Evolutionary conservation across 2,329 filamentous ascomycete species (phyloP).

Genomic region (Penicillium sp.): DNA sequence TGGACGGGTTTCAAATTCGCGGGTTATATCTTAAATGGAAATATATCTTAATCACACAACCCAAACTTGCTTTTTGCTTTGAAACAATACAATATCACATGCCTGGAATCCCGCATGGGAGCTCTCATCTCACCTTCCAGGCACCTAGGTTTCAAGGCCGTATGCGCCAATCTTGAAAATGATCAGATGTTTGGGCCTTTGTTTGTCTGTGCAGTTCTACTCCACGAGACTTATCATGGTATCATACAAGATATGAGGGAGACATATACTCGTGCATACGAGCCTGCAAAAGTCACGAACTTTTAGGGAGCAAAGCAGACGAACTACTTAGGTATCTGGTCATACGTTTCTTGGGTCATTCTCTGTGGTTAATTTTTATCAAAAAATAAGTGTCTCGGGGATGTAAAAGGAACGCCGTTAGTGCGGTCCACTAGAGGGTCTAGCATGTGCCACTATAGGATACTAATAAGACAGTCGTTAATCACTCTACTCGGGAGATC

Average conservation of each 20-base stretch:
- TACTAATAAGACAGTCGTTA: neutral
- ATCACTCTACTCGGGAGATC: neutral
- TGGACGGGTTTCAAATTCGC: neutral
- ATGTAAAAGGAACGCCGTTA: neutral
- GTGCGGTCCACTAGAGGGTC: neutral
- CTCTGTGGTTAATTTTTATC: neutral
- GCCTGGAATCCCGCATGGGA: neutral
- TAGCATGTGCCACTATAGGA: neutral
- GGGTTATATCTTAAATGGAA: neutral
- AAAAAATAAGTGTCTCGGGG: neutral
- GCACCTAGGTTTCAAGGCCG: neutral
- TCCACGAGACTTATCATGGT: neutral
- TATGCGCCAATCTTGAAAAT: neutral
- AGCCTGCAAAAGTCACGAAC: neutral
- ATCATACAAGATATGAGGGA: neutral
- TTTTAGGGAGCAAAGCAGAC: neutral
- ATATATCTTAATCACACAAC: neutral
- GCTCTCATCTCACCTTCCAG: neutral
- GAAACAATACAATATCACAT: neutral
- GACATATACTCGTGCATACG: neutral
- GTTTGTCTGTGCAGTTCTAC: neutral
- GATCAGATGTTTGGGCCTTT: neutral
- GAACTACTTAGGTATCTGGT: neutral
- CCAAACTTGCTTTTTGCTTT: conserved; percentile 3
- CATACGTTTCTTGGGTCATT: neutral